Conservation (phyloP, 2,329 filamentous ascomycete genomes). For the Verticillium albo-atrum region DNA sequence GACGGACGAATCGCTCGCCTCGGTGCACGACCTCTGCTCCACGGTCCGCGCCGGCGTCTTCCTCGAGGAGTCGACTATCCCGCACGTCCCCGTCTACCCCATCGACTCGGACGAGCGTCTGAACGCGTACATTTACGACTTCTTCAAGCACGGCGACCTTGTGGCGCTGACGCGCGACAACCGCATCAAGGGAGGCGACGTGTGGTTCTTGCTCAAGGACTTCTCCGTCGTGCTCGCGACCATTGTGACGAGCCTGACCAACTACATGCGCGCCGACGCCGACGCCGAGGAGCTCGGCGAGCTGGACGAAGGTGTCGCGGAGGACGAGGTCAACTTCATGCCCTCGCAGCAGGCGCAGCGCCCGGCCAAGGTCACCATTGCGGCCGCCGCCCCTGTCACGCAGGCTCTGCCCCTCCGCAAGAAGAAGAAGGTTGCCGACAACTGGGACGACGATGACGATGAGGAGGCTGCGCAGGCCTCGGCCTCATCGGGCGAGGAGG, state of each 20-base stretch:
- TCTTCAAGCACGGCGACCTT: conserved; percentile 69
- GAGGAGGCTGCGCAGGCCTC: conserved; percentile 13
- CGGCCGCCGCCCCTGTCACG: background rate
- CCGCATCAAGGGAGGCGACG: conserved; percentile 58
- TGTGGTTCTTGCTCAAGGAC: conserved; percentile 68
- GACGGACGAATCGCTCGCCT: conserved; percentile 55
- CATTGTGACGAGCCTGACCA: conserved; percentile 61
- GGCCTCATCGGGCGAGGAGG: conserved; percentile 15
- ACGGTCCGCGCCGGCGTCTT: conserved; percentile 65
- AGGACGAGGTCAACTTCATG: conserved; percentile 22
- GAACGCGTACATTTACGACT: conserved; percentile 71
- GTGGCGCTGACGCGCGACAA: conserved; percentile 59
- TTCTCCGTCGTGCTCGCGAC: conserved; percentile 59
- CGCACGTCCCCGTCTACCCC: conserved; percentile 51
- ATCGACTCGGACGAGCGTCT: conserved; percentile 36
- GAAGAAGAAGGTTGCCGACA: conserved; percentile 32
- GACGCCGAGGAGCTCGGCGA: conserved; percentile 31
- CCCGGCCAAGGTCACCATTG: background rate
- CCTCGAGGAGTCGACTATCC: conserved; percentile 69
- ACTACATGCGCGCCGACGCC: conserved; percentile 40
- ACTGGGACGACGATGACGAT: conserved; percentile 39
- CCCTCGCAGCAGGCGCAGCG: background rate
- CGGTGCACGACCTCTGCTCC: conserved; percentile 62
- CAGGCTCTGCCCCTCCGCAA: conserved; percentile 10
- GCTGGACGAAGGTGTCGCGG: conserved; percentile 35